A percentile compares a stretch with the other conserved stretches of the same genome.
Evolutionary conservation across 352 stramenopile species (phyloP).

Genomic region (Phytophthora crassamura): DNA sequence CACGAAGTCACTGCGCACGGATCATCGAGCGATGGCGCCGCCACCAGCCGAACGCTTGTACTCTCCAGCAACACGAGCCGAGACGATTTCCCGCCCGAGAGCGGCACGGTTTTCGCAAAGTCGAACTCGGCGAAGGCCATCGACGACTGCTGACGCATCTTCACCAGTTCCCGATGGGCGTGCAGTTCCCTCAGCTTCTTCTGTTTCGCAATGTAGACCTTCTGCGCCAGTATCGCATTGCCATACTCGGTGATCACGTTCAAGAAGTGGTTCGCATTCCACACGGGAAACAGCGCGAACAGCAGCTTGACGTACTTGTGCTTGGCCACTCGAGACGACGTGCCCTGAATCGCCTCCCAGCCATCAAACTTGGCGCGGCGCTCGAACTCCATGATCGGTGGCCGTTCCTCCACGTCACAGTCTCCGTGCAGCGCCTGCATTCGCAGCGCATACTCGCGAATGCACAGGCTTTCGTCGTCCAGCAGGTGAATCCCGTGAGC

Average conservation of each 20-base stretch:
- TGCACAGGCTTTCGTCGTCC: conserved; percentile 68
- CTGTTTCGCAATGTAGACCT: conserved; percentile 33
- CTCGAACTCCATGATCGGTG: conserved; percentile 75
- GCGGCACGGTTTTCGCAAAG: conserved; percentile 61
- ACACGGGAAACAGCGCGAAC: conserved; percentile 74
- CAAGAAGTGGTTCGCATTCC: conserved; percentile 68
- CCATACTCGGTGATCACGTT: conserved; percentile 52
- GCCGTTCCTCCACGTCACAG: conserved; percentile 58
- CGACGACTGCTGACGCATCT: conserved; percentile 27
- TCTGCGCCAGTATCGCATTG: conserved; percentile 30
- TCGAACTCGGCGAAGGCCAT: conserved; percentile 70
- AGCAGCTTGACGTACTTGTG: conserved; percentile 87
- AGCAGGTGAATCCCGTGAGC: conserved; percentile 54
- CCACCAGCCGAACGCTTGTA: conserved; percentile 56
- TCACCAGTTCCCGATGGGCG: conserved; percentile 35
- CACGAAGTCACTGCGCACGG: conserved; percentile 68
- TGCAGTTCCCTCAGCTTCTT: conserved; percentile 35
- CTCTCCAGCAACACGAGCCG: conserved; percentile 65
- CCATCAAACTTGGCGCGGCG: conserved; percentile 78
- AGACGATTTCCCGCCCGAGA: conserved; percentile 50
- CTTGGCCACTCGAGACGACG: conserved; percentile 37
- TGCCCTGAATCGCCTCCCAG: conserved; percentile 74
- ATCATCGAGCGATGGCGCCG: conserved; percentile 61
- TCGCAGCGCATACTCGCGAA: conserved; percentile 80
- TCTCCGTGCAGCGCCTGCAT: conserved; percentile 83